A percentile compares a stretch with the other conserved stretches of the same genome.
These are phyloP conservation scores for Gamsiella multidivaricata DNA, from an alignment of 192 early-diverging fungal species.

Conservation along the genomic window DNA sequence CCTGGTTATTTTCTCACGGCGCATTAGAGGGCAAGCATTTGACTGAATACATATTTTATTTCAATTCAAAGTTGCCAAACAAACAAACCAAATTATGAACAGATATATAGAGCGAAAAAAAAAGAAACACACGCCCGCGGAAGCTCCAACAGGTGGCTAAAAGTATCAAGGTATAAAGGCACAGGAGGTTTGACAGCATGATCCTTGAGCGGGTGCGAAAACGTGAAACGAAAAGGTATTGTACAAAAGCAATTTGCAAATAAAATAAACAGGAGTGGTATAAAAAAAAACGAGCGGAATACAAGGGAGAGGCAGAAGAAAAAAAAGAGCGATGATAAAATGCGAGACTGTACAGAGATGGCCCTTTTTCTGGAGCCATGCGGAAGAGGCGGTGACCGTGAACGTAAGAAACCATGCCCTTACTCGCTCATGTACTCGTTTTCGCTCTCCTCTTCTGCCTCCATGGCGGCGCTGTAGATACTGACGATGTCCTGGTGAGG, in stretches of 20 bases:
- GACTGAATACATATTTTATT: too few species aligned
- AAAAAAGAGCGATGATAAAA: not conserved
- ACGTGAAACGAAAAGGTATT: not conserved
- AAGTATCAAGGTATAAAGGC: not conserved
- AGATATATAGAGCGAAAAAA: too few species aligned
- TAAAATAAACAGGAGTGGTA: constrained; percentile 11
- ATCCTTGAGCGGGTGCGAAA: too few species aligned
- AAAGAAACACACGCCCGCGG: not conserved
- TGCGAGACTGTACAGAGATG: not conserved
- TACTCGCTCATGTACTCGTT: constrained; percentile 43
- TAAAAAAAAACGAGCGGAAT: not conserved
- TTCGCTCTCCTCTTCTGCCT: constrained; percentile 23
- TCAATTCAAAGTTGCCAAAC: too few species aligned
- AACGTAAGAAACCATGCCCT: not conserved
- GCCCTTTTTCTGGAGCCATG: not conserved
- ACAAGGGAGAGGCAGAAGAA: not conserved
- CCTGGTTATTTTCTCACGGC: not conserved
- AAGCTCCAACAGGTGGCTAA: not conserved
- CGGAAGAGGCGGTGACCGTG: not conserved
- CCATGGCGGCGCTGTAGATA: constrained; percentile 29
- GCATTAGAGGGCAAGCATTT: too few species aligned
- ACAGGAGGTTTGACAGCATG: not conserved
- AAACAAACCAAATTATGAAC: too few species aligned
- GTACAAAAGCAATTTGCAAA: not conserved
- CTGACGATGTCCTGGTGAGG: constrained; percentile 27